phyloP scores from a whole-genome alignment of 345 rosid genomes.

The Salix dunnii region DNA sequence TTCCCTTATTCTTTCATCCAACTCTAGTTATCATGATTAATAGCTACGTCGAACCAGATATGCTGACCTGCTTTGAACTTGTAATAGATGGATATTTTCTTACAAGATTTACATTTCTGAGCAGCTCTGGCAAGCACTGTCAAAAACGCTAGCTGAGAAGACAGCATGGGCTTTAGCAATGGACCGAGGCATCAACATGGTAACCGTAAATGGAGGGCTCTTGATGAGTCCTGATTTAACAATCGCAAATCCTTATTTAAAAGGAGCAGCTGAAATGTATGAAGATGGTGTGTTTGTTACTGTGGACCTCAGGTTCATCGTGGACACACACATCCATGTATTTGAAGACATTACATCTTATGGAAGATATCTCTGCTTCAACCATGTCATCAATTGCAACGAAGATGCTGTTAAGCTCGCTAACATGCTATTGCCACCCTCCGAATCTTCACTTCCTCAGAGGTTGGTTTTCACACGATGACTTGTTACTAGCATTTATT shows the following conservation, averaged over 20 bases:
- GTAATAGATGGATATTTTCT: too few species aligned
- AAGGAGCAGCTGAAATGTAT: conserved; percentile 81
- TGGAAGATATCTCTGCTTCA: conserved; percentile 63
- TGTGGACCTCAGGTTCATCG: conserved; percentile 42
- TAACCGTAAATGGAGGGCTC: conserved; percentile 53
- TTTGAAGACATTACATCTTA: conserved; percentile 51
- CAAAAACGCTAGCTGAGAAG: conserved; percentile 63
- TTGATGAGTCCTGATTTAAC: conserved; percentile 41
- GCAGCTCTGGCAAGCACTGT: conserved; percentile 63
- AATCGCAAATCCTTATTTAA: conserved; percentile 45
- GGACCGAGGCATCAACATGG: conserved; percentile 65
- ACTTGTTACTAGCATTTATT: too few species aligned
- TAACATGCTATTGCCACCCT: conserved; percentile 23
- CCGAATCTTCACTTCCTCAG: conserved; percentile 25
- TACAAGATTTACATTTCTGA: not conserved
- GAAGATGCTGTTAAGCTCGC: conserved; percentile 47
- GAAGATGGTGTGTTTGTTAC: conserved; percentile 57
- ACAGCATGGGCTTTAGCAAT: conserved; percentile 80
- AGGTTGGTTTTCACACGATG: conserved; percentile 18
- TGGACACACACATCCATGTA: conserved; percentile 52
- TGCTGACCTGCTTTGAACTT: too few species aligned
- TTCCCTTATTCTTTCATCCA: too few species aligned
- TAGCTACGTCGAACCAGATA: too few species aligned
- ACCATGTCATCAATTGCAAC: conserved; percentile 35
- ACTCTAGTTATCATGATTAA: too few species aligned